Conservation (phyloP, 2,329 filamentous ascomycete species). For the Aureobasidium sp. region DNA sequence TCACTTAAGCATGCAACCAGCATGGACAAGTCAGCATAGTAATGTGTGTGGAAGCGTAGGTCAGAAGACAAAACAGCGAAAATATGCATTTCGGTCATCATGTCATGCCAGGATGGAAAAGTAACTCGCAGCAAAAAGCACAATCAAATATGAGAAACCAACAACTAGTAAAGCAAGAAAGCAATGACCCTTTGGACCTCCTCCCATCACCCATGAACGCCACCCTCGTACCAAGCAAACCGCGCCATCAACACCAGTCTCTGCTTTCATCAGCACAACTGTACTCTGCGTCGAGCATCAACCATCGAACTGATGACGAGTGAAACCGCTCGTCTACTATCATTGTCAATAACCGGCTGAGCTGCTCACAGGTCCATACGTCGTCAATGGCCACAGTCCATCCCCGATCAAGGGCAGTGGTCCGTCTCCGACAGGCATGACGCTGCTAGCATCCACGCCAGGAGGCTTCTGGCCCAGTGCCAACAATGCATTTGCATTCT, state of each 20-base stretch:
- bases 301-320: neutral
- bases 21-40: too few relatives aligned
- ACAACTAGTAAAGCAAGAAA: neutral
- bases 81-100: neutral
- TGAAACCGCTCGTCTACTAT: neutral
- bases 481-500: conserved; percentile 34
- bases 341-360: conserved; percentile 10
- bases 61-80: neutral
- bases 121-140: neutral
- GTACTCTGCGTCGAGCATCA: neutral
- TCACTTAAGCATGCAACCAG: too few relatives aligned
- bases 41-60: neutral
- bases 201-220: neutral
- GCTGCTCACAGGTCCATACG: conserved; percentile 15
- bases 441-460: conserved; percentile 3
- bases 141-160: neutral
- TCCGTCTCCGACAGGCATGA: conserved; percentile 10
- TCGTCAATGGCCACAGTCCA: conserved; percentile 11
- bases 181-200: neutral
- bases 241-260: neutral
- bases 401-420: conserved; percentile 1
- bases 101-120: neutral
- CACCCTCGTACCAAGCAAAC: neutral
- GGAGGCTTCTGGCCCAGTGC: conserved; percentile 27
- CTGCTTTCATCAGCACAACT: neutral